phyloP scores from a whole-genome alignment of 371 early-diverging fungal species.

The Umbelopsis sp. region DNA sequence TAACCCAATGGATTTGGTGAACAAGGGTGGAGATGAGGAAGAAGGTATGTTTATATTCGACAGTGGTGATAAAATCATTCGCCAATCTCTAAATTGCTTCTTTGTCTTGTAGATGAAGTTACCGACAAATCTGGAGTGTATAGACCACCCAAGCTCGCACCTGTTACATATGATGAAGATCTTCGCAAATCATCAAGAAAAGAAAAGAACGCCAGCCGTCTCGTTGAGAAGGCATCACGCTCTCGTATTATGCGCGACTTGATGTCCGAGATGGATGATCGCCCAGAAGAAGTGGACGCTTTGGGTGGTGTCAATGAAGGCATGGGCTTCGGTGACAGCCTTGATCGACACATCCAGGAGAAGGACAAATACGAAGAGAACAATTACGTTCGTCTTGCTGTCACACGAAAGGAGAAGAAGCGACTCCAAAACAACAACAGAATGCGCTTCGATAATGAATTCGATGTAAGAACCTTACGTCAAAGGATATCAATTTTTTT shows the following conservation, averaged over 20 bases:
- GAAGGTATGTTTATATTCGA: conserved; percentile 36
- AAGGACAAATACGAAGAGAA: conserved; percentile 87
- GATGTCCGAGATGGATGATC: conserved; percentile 80
- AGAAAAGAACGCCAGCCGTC: conserved; percentile 65
- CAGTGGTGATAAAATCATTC: conserved; percentile 16
- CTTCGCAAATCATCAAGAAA: conserved; percentile 52
- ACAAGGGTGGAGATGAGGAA: conserved; percentile 46
- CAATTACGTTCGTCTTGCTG: conserved; percentile 81
- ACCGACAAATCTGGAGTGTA: conserved; percentile 59
- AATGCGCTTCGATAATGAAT: conserved; percentile 82
- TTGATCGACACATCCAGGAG: conserved; percentile 64
- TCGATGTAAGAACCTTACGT: conserved; percentile 59
- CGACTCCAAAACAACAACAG: conserved; percentile 62
- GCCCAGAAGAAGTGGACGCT: conserved; percentile 83
- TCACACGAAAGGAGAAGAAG: conserved; percentile 79
- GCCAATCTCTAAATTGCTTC: not conserved
- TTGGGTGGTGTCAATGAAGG: conserved; percentile 69
- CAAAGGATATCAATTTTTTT: not conserved
- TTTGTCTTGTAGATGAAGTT: not conserved
- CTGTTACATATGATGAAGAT: conserved; percentile 86
- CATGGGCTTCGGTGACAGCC: conserved; percentile 52
- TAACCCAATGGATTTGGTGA: conserved; percentile 75
- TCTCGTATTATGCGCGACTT: conserved; percentile 91
- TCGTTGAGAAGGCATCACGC: conserved; percentile 74
- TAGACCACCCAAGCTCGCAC: conserved; percentile 86